Conservation (phyloP, 2,329 filamentous ascomycete genomes). For the Pseudocercospora pini-densiflorae region DNA sequence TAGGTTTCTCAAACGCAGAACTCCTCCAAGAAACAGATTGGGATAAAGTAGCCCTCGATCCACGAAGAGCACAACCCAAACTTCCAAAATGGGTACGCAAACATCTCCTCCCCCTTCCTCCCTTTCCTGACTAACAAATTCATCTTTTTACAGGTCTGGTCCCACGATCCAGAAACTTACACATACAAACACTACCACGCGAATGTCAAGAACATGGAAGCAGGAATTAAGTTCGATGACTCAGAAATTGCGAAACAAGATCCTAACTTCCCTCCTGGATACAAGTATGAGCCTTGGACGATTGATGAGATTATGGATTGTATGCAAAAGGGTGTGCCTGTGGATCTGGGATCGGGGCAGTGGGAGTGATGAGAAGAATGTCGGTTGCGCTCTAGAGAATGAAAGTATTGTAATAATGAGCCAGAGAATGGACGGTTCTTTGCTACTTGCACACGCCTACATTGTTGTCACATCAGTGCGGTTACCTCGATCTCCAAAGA, state of each 20-base stretch:
- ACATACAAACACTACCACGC: constrained; percentile 29
- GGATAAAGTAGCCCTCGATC: constrained; percentile 53
- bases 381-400: not conserved
- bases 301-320: constrained; percentile 26
- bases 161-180: constrained; percentile 32
- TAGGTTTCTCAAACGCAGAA: constrained; percentile 54
- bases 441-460: not conserved
- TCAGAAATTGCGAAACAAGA: constrained; percentile 16
- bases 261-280: constrained; percentile 27
- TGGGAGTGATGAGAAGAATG: constrained; percentile 10
- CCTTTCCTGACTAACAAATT: not conserved
- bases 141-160: constrained; percentile 39
- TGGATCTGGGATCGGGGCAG: constrained; percentile 21
- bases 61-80: constrained; percentile 49
- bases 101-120: not conserved
- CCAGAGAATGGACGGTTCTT: not conserved
- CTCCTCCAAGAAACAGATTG: constrained; percentile 55
- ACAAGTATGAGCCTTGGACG: constrained; percentile 29
- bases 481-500: too few species aligned
- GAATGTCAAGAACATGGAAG: constrained; percentile 22
- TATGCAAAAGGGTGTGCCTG: constrained; percentile 22
- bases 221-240: constrained; percentile 23
- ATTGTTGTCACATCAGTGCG: not conserved
- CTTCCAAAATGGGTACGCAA: constrained; percentile 53
- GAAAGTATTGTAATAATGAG: not conserved